Evolutionary conservation across 1,284 basidiomycete genomes (phyloP).

Genomic region (Agroathelia rolfsii): DNA sequence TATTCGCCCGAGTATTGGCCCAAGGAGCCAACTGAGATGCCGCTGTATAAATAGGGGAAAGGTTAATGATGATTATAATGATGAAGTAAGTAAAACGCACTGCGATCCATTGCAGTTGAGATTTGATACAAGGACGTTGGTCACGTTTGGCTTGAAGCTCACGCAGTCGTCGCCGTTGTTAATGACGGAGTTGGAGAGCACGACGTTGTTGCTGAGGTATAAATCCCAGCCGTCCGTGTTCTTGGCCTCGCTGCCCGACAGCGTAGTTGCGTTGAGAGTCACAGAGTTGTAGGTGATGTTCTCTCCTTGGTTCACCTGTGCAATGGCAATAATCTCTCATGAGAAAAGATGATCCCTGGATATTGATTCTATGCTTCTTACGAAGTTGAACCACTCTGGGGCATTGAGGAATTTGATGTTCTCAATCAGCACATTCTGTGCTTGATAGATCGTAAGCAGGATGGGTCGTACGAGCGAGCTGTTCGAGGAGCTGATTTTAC

Average conservation of each 20-base stretch:
- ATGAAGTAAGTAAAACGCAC: constrained; percentile 18
- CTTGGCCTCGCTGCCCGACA: constrained; percentile 28
- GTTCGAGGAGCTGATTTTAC: constrained; percentile 27
- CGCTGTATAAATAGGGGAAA: constrained; percentile 28
- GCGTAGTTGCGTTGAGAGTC: constrained; percentile 33
- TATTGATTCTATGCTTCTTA: constrained; percentile 16
- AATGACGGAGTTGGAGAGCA: constrained; percentile 41
- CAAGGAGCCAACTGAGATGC: constrained; percentile 54
- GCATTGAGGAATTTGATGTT: constrained; percentile 39
- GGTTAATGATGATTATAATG: background rate
- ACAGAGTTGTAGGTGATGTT: constrained; percentile 39
- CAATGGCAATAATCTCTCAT: background rate
- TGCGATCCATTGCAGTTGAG: constrained; percentile 53
- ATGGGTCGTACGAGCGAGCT: constrained; percentile 49
- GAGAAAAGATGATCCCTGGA: background rate
- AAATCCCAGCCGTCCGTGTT: constrained; percentile 63
- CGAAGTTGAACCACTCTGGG: constrained; percentile 42
- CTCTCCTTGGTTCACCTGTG: constrained; percentile 32
- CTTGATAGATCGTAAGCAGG: constrained; percentile 48
- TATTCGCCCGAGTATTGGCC: constrained; percentile 48
- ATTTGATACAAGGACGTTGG: constrained; percentile 49
- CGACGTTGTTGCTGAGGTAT: constrained; percentile 44
- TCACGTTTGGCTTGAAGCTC: constrained; percentile 58
- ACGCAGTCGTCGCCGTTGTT: constrained; percentile 59
- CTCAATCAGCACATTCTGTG: constrained; percentile 43